These are phyloP conservation scores for Hygrophila difformis DNA, from an alignment of 257 asterid species.

Conservation along the genomic window DNA sequence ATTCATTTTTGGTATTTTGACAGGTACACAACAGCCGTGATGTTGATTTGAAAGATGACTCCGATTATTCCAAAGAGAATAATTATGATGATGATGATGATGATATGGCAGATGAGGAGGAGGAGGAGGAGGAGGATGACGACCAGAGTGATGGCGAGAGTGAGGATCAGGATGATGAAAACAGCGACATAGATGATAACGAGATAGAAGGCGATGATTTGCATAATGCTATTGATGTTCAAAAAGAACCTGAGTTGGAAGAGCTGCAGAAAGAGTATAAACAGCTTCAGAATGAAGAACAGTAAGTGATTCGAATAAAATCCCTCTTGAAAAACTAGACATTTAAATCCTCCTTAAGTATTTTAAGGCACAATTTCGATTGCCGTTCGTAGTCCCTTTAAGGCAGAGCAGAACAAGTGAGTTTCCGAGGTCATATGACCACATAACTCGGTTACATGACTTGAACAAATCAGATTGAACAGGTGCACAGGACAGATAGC, in stretches of 20 bases:
- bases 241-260: constrained; percentile 52
- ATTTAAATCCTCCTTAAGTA: too few species aligned
- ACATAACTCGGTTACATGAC: too few species aligned
- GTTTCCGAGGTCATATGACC: too few species aligned
- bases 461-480: too few species aligned
- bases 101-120: neutral
- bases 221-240: neutral
- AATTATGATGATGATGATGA: neutral
- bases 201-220: neutral
- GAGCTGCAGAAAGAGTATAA: constrained; percentile 65
- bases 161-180: neutral
- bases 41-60: neutral
- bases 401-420: too few species aligned
- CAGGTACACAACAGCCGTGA: neutral
- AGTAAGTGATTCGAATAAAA: constrained; percentile 57
- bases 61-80: neutral
- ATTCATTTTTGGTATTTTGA: neutral
- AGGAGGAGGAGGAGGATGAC: neutral
- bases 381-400: too few species aligned
- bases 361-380: too few species aligned
- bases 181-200: too few species aligned
- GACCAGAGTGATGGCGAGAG: neutral
- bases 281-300: constrained; percentile 59
- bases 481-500: too few species aligned
- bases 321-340: too few species aligned